These are phyloP conservation scores for Claviceps sp. DNA, from an alignment of 2,329 filamentous ascomycete genomes.

Conservation along the genomic window DNA sequence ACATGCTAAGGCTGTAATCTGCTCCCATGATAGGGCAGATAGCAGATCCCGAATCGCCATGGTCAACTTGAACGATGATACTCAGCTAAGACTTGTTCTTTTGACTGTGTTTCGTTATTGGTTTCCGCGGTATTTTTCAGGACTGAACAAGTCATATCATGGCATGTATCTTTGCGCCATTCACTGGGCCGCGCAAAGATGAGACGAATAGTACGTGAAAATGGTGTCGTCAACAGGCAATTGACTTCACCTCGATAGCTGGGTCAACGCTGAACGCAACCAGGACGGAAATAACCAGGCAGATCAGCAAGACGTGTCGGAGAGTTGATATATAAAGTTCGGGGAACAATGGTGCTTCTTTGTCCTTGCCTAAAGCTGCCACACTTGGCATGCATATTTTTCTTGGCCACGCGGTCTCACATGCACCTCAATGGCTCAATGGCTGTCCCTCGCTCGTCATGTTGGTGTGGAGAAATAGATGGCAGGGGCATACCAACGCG, in stretches of 20 bases:
- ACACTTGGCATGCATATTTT: background rate
- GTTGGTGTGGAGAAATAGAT: background rate
- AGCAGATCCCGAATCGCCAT: slow-evolving; percentile 11
- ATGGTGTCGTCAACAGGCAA: background rate
- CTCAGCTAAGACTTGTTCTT: background rate
- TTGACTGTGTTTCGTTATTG: background rate
- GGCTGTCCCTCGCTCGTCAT: background rate
- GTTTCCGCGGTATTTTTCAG: background rate
- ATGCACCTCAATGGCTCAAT: background rate
- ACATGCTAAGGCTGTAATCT: slow-evolving; percentile 12
- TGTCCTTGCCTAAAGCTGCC: background rate
- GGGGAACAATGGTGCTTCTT: background rate
- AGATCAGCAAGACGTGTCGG: background rate
- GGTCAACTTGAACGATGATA: too few relatives aligned
- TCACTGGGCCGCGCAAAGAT: background rate
- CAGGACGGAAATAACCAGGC: background rate
- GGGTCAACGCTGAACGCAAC: background rate
- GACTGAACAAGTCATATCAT: background rate
- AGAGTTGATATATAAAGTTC: background rate
- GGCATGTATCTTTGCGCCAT: background rate
- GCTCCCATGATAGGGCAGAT: slow-evolving; percentile 13
- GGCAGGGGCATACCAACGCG: background rate
- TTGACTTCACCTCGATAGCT: background rate
- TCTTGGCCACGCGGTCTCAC: background rate
- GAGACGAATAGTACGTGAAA: background rate